Evolutionary conservation across 108 stramenopile species (phyloP), one percentile per base, ranked within the genome.

Genomic region (Chaetoceros muelleri): DNA sequence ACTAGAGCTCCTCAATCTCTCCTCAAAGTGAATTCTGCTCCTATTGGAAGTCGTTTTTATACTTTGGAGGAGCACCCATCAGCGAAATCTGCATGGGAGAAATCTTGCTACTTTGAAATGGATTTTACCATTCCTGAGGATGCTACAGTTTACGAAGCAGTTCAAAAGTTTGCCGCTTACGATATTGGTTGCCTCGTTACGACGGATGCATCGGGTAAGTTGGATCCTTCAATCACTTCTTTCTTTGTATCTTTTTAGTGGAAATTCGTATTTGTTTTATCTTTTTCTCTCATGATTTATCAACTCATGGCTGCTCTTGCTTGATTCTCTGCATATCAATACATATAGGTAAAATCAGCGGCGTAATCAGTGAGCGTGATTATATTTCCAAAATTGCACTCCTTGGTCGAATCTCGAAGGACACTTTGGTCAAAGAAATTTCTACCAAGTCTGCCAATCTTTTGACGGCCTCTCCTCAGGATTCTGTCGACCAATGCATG

Each of bases 331-430:
- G 50, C 44, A 46, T 58, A 55, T 26, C 34, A 31, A 49, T 53
- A 78, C 58, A 55, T n/a, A 52, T 65, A 76, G 71, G 81, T 58
- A 70, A 90, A 53, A 59, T 87, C 18, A 60, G 72, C 26, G 95
- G 95, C 56, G 74, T 96, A 44, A 71, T 96, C 28, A 79, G 76
- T 30, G 95, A 96, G 69, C 81, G 95, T 34, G 95, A 96, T 54
- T 92, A 90, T 70, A 81, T 96, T 49, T 59, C 66, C 46, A 96
- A 96, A 72, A 72, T 95, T 59, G 95, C 90, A 24, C 63, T 95
- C 28, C 72, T 95, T 26, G 92, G 68, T 29, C 69, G 70, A 52
- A 74, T 68, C 2, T 75, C 79, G 30, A 84, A 86, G 65, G 81
- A 81, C 49, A 84, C 82, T 0, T 45, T 40, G 19, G 79, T 93